Base-by-base conservation (phyloP, 495 filamentous ascomycete species). In the Neurospora hispaniola region DNA sequence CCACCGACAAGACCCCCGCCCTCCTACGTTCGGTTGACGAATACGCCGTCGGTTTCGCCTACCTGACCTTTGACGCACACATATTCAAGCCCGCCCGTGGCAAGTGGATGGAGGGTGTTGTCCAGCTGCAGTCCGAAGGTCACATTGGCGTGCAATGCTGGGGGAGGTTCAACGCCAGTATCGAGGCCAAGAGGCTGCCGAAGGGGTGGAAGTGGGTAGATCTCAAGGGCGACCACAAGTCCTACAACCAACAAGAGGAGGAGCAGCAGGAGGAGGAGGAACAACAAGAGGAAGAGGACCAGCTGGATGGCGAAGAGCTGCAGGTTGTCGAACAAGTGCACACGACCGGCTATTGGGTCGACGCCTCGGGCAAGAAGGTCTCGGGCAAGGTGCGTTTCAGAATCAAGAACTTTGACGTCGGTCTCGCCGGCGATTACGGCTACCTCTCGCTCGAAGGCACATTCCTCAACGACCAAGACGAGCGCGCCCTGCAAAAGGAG, bases 81-180 rank as follows among this genome's bases (percentile, higher is more conserved):
- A 71, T 86, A 0, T 86, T 86, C 69, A 76, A 81, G 18, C 85
- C 85, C 9, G 76, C 80, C 0, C 80, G 85, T 38, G 84, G 85
- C 40, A 83, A 82, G 23, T 85, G 80, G 80, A 82, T 86, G 79
- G 84, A 86, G 75, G 85, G 85, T 42, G 78, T 78, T 1, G 78
- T 86, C 42, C 84, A 85, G 62, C 79, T 86, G 10, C 84, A 86
- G 73, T 83, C 79, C 72, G 83, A 84, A 20, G 85, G 84, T 1
- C 83, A 86, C 71, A 82, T 86, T 20, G 85, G 85, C 10, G 79
- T 86, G 40, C 81, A 85, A 42, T 86, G 85, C 73, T 86, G 82
- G 80, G 79, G 81, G 69, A 80, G 81, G 75, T 86, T 86, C 78
- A 86, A 86, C 70, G 84, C 84, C 38, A 85, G 83, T 46, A 85